These are phyloP conservation scores for Parietichytrium sp. DNA, from an alignment of 108 stramenopile genomes.

Conservation along the genomic window DNA sequence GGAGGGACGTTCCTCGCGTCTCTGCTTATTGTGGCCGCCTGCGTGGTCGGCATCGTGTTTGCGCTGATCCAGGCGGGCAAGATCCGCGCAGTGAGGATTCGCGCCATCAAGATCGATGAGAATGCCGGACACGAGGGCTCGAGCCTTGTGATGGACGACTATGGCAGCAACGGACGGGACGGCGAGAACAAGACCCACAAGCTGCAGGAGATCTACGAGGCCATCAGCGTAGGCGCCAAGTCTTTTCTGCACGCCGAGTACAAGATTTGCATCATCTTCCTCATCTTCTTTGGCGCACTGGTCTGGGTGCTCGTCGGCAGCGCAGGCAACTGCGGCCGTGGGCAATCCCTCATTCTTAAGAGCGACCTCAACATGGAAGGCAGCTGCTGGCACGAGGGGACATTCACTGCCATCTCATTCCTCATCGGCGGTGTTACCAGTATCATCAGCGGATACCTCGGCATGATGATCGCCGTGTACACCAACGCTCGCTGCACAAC, in stretches of 20 bases:
- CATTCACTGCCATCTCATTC: slow-evolving; percentile 85
- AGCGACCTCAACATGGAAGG: not conserved
- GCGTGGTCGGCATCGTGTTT: slow-evolving; percentile 47
- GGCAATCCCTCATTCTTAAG: slow-evolving; percentile 17
- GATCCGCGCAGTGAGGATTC: slow-evolving; percentile 68
- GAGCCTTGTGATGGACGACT: slow-evolving; percentile 71
- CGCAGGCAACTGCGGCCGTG: slow-evolving; percentile 69
- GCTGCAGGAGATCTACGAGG: slow-evolving; percentile 81
- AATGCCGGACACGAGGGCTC: slow-evolving; percentile 76
- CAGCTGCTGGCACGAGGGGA: slow-evolving; percentile 62
- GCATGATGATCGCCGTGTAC: slow-evolving; percentile 96
- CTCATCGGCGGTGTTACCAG: slow-evolving; percentile 85
- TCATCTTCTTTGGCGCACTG: slow-evolving; percentile 76
- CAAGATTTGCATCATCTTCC: slow-evolving; percentile 84
- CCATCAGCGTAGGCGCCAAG: slow-evolving; percentile 91
- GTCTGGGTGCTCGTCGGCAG: slow-evolving; percentile 83
- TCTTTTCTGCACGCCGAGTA: slow-evolving; percentile 92
- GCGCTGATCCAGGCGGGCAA: slow-evolving; percentile 44
- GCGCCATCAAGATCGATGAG: slow-evolving; percentile 69
- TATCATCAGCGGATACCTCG: slow-evolving; percentile 78
- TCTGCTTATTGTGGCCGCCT: slow-evolving; percentile 43
- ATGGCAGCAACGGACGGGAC: slow-evolving; percentile 58
- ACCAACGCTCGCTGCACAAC: slow-evolving; percentile 90
- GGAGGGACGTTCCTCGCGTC: slow-evolving; percentile 2
- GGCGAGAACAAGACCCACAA: slow-evolving; percentile 66